phyloP scores from a whole-genome alignment of 148 eudicot species.

The Rhododendron mucronatum region DNA sequence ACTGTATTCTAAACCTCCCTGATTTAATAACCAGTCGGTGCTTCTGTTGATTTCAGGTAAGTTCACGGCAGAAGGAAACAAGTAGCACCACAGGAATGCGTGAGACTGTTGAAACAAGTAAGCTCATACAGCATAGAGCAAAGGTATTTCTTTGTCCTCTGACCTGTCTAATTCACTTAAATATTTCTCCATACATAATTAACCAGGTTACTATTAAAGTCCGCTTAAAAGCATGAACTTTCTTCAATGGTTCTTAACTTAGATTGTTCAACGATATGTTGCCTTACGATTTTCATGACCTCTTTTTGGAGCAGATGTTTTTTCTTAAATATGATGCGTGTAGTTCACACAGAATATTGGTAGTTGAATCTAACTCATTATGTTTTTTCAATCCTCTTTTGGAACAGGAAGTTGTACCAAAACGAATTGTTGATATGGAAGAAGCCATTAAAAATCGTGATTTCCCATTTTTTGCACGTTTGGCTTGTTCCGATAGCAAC shows the following conservation, averaged over 20 bases:
- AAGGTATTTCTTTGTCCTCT: constrained; percentile 38
- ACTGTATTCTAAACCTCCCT: background rate
- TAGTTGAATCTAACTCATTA: background rate
- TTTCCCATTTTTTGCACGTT: constrained; percentile 63
- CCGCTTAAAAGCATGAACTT: background rate
- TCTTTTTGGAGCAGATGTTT: background rate
- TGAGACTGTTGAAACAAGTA: constrained; percentile 84
- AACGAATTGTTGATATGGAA: constrained; percentile 71
- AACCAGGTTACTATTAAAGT: background rate
- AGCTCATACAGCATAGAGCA: constrained; percentile 81
- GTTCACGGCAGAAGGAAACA: constrained; percentile 91
- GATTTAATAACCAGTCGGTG: background rate
- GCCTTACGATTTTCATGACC: background rate
- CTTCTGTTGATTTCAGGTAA: constrained; percentile 52
- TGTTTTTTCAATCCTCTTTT: background rate
- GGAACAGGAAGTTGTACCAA: constrained; percentile 76
- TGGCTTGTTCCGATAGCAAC: constrained; percentile 81
- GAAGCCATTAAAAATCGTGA: constrained; percentile 75
- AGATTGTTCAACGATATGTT: background rate
- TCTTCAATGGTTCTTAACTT: background rate
- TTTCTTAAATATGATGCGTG: background rate
- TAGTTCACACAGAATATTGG: background rate
- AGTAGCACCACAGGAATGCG: constrained; percentile 96
- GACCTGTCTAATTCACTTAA: background rate
- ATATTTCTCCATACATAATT: background rate